Conservation (phyloP, 2,329 filamentous ascomycete species). For the Gaeumannomyces sp. region DNA sequence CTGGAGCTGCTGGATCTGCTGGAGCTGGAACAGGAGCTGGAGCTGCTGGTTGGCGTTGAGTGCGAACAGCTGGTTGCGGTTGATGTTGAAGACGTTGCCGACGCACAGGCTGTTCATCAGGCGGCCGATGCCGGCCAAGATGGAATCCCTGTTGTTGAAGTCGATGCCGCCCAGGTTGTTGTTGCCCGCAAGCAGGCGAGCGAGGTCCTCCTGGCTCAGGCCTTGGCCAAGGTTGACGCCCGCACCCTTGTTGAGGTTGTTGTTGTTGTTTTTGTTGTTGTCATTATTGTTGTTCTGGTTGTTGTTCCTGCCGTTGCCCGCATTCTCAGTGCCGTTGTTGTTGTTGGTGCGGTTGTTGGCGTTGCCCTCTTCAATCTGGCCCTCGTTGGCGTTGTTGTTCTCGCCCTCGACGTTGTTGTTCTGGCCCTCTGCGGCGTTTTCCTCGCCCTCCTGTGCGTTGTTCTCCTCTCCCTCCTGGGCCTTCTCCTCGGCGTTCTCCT, state of each 20-base stretch:
- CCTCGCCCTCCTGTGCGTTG: slow-evolving; percentile 5
- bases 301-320: slow-evolving; percentile 11
- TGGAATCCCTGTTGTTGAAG: slow-evolving; percentile 22
- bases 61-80: slow-evolving; percentile 17
- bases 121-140: slow-evolving; percentile 24
- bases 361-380: slow-evolving; percentile 3
- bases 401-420: slow-evolving; percentile 9
- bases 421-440: slow-evolving; percentile 8
- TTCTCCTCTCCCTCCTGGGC: not conserved
- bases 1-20: slow-evolving; percentile 25
- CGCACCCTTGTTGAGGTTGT: slow-evolving; percentile 6
- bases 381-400: slow-evolving; percentile 7
- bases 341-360: slow-evolving; percentile 3
- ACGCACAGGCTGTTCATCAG: slow-evolving; percentile 25
- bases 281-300: slow-evolving; percentile 11
- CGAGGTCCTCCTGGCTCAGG: slow-evolving; percentile 16
- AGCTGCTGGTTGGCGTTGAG: slow-evolving; percentile 22
- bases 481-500: no score
- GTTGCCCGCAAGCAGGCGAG: slow-evolving; percentile 18
- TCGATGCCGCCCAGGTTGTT: slow-evolving; percentile 25
- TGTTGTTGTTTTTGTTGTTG: slow-evolving; percentile 13
- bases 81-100: slow-evolving; percentile 18
- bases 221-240: slow-evolving; percentile 13
- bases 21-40: slow-evolving; percentile 27
- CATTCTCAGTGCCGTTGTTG: slow-evolving; percentile 8